Base-by-base conservation (phyloP, 2,329 filamentous ascomycete genomes). In the Apiospora kogelbergensis region DNA sequence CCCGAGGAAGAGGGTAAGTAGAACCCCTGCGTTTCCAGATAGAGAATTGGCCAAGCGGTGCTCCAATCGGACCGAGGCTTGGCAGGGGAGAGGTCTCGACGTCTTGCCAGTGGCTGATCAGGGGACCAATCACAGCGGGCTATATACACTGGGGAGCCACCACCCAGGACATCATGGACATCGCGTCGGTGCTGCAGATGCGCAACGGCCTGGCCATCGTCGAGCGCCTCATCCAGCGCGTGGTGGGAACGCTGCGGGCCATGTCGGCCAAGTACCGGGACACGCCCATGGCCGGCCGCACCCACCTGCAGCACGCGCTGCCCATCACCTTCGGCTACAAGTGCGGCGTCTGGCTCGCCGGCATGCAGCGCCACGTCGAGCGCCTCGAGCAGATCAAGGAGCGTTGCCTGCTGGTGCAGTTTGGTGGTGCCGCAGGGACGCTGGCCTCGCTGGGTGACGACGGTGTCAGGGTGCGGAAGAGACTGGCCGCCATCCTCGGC, bases 61-160 rank as follows among this genome's bases (percentile, higher is more conserved):
- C 22, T n/a, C 45, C 45, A 24, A 48, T 48, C n/a, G 9, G 45
- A 22, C 10, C 9, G 15, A 24, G 9, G 45, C n/a, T 5, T 24
- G 3, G 24, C 40, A 57, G 26, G 17, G 24, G 15, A 9, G 4
- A 2, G 17, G 10, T 10, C 26, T 20, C 24, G 15, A 57, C 6
- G 10, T 33, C 24, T 30, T 13, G 15, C 26, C 26, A 57, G 26
- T 26, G 15, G 26, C 48, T 57, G n/a, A 57, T 4, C 2, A 17
- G 2, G 11, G 15, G 11, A 33, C 4, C 2, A 4, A 4, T 10
- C 40, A 33, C 26, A 57, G 48, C 48, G 48, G 60, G 81, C 69
- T 88, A 86, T 72, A 82, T 88, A 13, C 86, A 88, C 73, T 88
- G 86, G 86, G 86, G 86, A 10, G 85, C 86, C 1, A 88, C 86